A percentile compares a stretch with the other conserved stretches of the same genome.
phyloP scores from a whole-genome alignment of 148 eudicot genomes.

The Polygonum maritimum region DNA sequence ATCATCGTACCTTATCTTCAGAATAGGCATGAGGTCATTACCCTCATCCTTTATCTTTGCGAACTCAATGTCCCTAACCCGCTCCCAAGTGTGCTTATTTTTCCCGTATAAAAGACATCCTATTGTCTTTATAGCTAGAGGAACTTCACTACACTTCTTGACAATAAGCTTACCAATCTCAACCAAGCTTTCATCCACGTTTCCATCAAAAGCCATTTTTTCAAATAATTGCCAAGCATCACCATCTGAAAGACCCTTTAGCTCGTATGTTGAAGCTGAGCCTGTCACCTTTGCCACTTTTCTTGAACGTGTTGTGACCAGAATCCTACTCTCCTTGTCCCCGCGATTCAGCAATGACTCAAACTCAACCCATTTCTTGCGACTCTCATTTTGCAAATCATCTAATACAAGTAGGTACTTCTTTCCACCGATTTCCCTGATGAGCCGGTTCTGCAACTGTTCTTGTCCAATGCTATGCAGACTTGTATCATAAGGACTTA shows the following conservation, averaged over 20 bases:
- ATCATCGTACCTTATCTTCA: slow-evolving; percentile 18
- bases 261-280: neutral
- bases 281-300: slow-evolving; percentile 17
- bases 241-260: slow-evolving; percentile 19
- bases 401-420: slow-evolving; percentile 24
- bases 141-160: slow-evolving; percentile 27
- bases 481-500: neutral
- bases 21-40: slow-evolving; percentile 11
- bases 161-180: slow-evolving; percentile 23
- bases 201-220: slow-evolving; percentile 17
- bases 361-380: slow-evolving; percentile 12
- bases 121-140: slow-evolving; percentile 22
- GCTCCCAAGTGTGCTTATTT: neutral
- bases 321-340: slow-evolving; percentile 19
- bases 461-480: slow-evolving; percentile 10
- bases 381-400: slow-evolving; percentile 27
- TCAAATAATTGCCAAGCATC: slow-evolving; percentile 21
- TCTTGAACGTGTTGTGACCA: slow-evolving; percentile 32
- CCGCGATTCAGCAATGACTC: slow-evolving; percentile 12
- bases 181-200: neutral
- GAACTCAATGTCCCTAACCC: neutral
- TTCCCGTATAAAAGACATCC: neutral
- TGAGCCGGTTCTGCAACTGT: slow-evolving; percentile 8
- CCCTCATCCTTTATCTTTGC: slow-evolving; percentile 3
- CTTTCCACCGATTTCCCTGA: slow-evolving; percentile 2